Evolutionary conservation across 169 alveolate species (phyloP).

Genomic region (Plasmodium blacklocki): DNA sequence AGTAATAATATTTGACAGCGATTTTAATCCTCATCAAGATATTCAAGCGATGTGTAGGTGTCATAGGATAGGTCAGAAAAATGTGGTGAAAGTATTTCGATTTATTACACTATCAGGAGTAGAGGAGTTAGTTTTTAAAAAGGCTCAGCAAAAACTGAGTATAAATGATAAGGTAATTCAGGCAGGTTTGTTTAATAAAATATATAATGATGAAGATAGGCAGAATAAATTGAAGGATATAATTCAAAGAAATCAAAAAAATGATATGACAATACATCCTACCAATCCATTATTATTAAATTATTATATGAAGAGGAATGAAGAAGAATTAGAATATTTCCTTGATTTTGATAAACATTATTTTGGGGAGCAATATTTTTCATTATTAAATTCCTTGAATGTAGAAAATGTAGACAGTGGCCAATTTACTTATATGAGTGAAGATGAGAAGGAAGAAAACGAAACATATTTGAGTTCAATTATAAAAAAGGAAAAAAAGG

Average conservation of each 20-base stretch:
- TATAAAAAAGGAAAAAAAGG: background rate
- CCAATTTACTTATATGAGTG: slow-evolving; percentile 68
- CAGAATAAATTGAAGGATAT: slow-evolving; percentile 49
- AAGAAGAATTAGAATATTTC: slow-evolving; percentile 38
- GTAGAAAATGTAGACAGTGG: background rate
- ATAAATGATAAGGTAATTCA: slow-evolving; percentile 94
- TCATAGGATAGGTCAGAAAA: slow-evolving; percentile 94
- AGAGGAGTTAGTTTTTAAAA: slow-evolving; percentile 92
- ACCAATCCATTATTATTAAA: slow-evolving; percentile 49
- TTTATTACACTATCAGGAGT: slow-evolving; percentile 90
- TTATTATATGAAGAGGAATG: slow-evolving; percentile 46
- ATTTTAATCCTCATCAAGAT: slow-evolving; percentile 95
- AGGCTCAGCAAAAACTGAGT: slow-evolving; percentile 92
- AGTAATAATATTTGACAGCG: slow-evolving; percentile 96
- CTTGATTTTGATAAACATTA: slow-evolving; percentile 24
- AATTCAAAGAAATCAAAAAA: slow-evolving; percentile 40
- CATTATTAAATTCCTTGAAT: slow-evolving; percentile 4
- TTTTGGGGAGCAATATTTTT: slow-evolving; percentile 23
- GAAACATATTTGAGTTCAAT: background rate
- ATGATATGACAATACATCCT: slow-evolving; percentile 12
- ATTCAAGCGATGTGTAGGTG: slow-evolving; percentile 95
- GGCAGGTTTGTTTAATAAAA: slow-evolving; percentile 93
- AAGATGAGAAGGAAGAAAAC: slow-evolving; percentile 23
- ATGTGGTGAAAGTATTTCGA: slow-evolving; percentile 92
- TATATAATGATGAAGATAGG: slow-evolving; percentile 65